Base-by-base conservation (phyloP, 805 yeast species). In the Wickerhamiella bombiphila region DNA sequence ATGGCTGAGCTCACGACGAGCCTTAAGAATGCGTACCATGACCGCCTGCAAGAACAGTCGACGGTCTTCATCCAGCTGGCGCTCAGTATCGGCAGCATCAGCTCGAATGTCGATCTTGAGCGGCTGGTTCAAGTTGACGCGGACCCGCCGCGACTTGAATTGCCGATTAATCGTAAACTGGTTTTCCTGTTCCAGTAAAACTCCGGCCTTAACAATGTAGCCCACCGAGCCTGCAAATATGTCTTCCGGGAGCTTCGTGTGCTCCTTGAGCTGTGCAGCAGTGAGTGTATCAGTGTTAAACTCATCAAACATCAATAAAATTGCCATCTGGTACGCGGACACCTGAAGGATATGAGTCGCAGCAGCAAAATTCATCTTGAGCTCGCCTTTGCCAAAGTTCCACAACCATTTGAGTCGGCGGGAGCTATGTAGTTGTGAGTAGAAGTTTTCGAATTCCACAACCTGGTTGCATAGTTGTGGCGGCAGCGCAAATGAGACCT, bases 11-110 rank as follows among this genome's bases (percentile, higher is more conserved):
- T 66, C 68, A 57, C 85, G 80, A 53, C 95, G 70, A 1, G 95
- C 86, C 63, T 88, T 88, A 97, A 88, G 91, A 53, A 88, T 81
- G 51, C 98, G 71, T 29, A 88, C 97, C 59, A 91, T 83, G 52
- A 94, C 81, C 2, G 97, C 95, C 53, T 83, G 81, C 50, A 91
- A 65, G 60, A 76, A 77, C 53, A 80, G 74, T 59, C 78, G 79
- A 54, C 95, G 72, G 43, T 85, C 85, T 51, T 83, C 91, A 50
- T 77, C 83, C 35, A 88, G 74, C 53, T 85, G 93, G 56, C 73
- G 76, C 47, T 72, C 77, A 2, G 85, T 70, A 41, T 78, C 83
- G 25, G 74, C 82, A 24, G 69, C 65, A 47, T 82, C 94, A 44
- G 69, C 78, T 48, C 68, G 71, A 36, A 70, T 69, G 48, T 77